Base-by-base conservation (phyloP, 2,329 filamentous ascomycete species). In the Thelonectria rubi region DNA sequence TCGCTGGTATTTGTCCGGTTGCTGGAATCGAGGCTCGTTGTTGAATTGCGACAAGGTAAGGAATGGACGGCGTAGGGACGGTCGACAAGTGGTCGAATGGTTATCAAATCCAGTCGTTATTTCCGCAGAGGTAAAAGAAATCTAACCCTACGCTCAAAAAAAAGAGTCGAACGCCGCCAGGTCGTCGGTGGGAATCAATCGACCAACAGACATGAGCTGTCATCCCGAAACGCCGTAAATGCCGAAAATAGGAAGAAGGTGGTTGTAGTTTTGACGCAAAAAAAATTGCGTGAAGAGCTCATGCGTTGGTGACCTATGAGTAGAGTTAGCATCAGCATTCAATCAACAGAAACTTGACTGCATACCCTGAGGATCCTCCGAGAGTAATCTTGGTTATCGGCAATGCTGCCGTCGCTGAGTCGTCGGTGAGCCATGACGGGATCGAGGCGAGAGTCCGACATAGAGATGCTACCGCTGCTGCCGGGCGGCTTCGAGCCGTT, bases 351-450 rank as follows among this genome's bases (percentile, higher is more conserved):
- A 1, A 5, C 17, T n/a, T 5, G 8, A 10, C 50, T n/a, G 81
- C 86, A 68, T 85, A 97, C 94, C 88, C 96, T 92, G 74, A 98
- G 86, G 78, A 98, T 97, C 80, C 92, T 91, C 80, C 94, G 88
- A 65, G 94, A 97, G 81, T 97, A 98, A 77, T 98, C 94, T 79
- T 97, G 89, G 79, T 97, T 96, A 77, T 98, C 94, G 54, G 94
- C 94, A 77, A 98, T 97, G 78, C 94, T 97, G 69, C 94, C 94
- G 73, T 95, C 92, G 79, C 94, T 97, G 81, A 94, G 86, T 78
- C 94, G 88, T 74, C 93, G 86, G 70, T 93, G 87, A 60, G 90
- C 89, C 85, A 96, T 89, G 66, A 93, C 89, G 8, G 93, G 93
- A 68, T 98, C 94, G 59, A 97, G 87, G 57, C 94, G 88, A 43